Conservation (phyloP, 306 rosid species). For the Carpinus viminea region DNA sequence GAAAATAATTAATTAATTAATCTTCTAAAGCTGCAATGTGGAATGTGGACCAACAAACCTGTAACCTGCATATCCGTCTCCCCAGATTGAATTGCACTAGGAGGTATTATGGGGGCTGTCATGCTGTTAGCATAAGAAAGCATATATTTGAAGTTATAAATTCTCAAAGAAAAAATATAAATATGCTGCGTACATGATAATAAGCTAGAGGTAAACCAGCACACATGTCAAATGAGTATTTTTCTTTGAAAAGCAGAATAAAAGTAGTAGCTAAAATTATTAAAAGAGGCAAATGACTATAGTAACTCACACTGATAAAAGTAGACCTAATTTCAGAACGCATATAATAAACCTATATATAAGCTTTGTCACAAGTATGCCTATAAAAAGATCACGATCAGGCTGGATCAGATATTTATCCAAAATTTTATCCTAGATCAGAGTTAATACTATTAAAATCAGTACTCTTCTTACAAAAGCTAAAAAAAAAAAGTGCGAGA, state of each 20-base stretch:
- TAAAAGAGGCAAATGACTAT: not conserved
- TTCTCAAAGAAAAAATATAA: conserved; percentile 7
- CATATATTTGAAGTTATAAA: conserved; percentile 16
- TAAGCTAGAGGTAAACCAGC: not conserved
- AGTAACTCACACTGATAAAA: not conserved
- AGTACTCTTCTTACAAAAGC: not conserved
- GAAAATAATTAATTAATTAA: not conserved
- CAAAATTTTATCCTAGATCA: not conserved
- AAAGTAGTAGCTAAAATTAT: not conserved
- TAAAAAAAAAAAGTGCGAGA: not conserved
- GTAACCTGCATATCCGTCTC: conserved; percentile 78
- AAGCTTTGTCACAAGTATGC: not conserved
- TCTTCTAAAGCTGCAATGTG: conserved; percentile 13
- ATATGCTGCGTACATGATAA: not conserved
- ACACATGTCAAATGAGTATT: not conserved
- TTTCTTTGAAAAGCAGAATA: not conserved
- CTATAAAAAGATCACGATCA: not conserved
- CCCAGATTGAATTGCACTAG: conserved; percentile 73
- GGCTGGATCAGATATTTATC: not conserved
- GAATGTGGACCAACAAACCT: conserved; percentile 51
- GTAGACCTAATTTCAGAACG: not conserved
- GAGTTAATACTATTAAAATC: not conserved
- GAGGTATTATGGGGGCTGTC: conserved; percentile 90
- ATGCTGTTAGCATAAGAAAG: conserved; percentile 54
- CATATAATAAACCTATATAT: not conserved